A percentile compares a stretch with the other conserved stretches of the same genome.
These are phyloP conservation scores for Solanum bulbocastanum DNA, from an alignment of 257 asterid genomes.

Conservation along the genomic window DNA sequence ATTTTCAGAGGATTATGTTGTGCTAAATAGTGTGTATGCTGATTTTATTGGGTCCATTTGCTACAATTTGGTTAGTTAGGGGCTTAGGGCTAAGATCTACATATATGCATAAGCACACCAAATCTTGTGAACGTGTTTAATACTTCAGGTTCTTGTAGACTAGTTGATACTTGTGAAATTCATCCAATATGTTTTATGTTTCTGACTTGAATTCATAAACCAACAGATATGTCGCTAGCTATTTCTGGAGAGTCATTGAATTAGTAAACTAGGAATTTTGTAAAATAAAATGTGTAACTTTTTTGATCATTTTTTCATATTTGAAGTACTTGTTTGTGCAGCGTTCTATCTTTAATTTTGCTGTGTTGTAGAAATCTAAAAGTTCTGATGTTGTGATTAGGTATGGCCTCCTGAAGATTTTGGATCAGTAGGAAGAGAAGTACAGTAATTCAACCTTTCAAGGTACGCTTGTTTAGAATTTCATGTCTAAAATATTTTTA, in stretches of 20 bases:
- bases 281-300: background rate
- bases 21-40: background rate
- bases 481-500: background rate
- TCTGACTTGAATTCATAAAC: background rate
- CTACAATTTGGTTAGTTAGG: background rate
- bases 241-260: background rate
- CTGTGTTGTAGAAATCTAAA: background rate
- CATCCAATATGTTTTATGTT: background rate
- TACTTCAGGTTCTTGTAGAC: background rate
- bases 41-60: background rate
- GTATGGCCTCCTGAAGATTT: constrained; percentile 53
- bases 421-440: constrained; percentile 24
- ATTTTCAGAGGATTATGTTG: background rate
- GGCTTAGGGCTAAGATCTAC: background rate
- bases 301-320: background rate
- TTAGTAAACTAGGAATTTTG: background rate
- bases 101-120: background rate
- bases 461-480: constrained; percentile 9
- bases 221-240: background rate
- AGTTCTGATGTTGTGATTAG: constrained; percentile 11
- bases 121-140: background rate
- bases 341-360: background rate
- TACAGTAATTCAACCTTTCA: constrained; percentile 5
- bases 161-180: background rate
- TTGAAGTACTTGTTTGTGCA: background rate